A percentile compares a stretch with the other conserved stretches of the same genome.
Conservation (phyloP, 1,284 basidiomycete genomes). For the Leucoagaricus sp. region DNA sequence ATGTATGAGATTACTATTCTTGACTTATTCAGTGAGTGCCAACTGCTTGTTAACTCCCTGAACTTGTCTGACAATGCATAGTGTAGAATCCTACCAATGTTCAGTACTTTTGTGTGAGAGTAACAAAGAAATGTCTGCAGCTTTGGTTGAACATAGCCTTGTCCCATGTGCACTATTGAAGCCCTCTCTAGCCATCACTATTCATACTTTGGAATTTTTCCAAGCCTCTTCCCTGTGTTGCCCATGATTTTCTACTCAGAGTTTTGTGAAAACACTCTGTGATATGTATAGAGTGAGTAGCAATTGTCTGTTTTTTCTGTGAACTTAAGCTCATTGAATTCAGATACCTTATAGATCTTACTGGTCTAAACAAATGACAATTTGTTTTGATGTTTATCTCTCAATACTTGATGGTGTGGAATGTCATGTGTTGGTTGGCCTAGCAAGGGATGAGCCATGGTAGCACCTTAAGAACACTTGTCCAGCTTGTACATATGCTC, state of each 20-base stretch:
- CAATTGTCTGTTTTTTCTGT: too few species aligned
- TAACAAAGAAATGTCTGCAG: too few species aligned
- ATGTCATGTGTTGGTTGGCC: neutral
- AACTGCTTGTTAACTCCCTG: too few species aligned
- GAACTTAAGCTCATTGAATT: too few species aligned
- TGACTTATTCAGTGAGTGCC: too few species aligned
- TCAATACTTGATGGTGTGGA: neutral
- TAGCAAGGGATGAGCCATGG: neutral
- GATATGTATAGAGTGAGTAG: neutral
- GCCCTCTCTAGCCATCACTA: neutral
- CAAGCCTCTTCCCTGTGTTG: neutral
- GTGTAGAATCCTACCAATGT: too few species aligned
- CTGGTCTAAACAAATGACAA: neutral
- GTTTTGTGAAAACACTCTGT: conserved; percentile 5
- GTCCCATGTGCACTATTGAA: neutral
- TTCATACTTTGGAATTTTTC: neutral
- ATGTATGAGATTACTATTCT: too few species aligned
- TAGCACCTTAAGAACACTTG: conserved; percentile 1
- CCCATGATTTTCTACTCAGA: conserved; percentile 7
- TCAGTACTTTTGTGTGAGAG: too few species aligned
- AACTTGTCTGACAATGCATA: too few species aligned
- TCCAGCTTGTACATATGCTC: conserved; percentile 3
- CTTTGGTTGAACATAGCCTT: neutral
- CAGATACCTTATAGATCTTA: neutral
- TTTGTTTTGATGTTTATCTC: neutral